Base-by-base conservation (phyloP, 345 rosid genomes). In the Laguncularia racemosa region DNA sequence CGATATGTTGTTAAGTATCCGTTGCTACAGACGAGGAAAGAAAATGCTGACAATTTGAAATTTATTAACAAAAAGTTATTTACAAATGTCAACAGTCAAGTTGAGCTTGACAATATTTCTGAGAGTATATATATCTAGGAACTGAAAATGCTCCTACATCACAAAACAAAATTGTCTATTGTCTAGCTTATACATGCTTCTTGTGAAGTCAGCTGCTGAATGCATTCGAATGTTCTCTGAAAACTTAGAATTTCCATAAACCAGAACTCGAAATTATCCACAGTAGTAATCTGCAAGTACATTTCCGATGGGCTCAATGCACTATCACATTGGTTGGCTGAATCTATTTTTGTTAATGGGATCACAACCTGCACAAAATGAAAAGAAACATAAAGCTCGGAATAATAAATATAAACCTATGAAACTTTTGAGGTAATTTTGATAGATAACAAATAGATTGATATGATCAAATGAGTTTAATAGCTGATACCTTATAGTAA, bases 211-310 rank as follows among this genome's bases (percentile, higher is more conserved):
- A 89, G 83, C 21, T 72, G 75, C 66, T 72, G 75, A 53, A 89
- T 78, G 48, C 57, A 57, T 55, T 79, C 77, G 68, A 86, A 73
- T 69, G 95, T 82, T 65, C 72, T 86, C 67, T 80, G 81, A 55
- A 76, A 68, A 65, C 76, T 83, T 26, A 76, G 50, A 76, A 90
- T 84, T 2, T 95, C 92, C 85, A 80, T 80, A 56, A 86, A 83
- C 95, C 92, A 84, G 84, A 90, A 87, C 52, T 84, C 90, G 33
- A 75, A 84, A 57, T 52, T 61, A 63, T 90, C 92, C 2, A 75
- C 70, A 0, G 90, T 90, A 13, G 69, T 77, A 20, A 89, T 60
- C 56, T 89, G 78, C 17, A 86, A 65, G 67, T 79, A 86, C 75
- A 86, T 82, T 26, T 84, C 74, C 3, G 83, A 76, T 46, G 84